These are phyloP conservation scores for Plasmodium gaboni DNA, from an alignment of 169 alveolate genomes.

Conservation along the genomic window DNA sequence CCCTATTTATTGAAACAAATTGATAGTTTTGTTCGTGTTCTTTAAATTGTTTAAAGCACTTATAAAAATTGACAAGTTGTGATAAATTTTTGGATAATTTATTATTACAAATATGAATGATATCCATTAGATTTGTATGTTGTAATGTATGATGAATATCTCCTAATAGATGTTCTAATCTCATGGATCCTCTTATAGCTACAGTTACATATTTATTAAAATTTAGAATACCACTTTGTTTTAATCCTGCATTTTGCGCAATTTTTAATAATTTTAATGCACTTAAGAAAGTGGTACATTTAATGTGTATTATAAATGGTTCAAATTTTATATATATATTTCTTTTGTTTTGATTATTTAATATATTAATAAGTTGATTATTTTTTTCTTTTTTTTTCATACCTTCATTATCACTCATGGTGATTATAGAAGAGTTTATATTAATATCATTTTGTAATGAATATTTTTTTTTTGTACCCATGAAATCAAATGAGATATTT, in stretches of 20 bases:
- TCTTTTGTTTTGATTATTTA: background rate
- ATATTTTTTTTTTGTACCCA: background rate
- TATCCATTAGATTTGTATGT: background rate
- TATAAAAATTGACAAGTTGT: slow-evolving; percentile 57
- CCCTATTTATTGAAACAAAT: too few relatives aligned
- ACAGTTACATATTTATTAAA: slow-evolving; percentile 75
- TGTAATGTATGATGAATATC: background rate
- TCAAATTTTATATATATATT: slow-evolving; percentile 80
- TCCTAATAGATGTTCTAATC: slow-evolving; percentile 51
- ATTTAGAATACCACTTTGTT: slow-evolving; percentile 83
- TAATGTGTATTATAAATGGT: slow-evolving; percentile 84
- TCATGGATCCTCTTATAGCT: slow-evolving; percentile 80
- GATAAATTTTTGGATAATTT: slow-evolving; percentile 39
- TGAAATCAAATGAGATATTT: too few relatives aligned
- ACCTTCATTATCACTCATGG: slow-evolving; percentile 1
- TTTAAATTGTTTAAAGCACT: slow-evolving; percentile 14
- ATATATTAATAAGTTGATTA: background rate
- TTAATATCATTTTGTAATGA: background rate
- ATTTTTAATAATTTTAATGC: slow-evolving; percentile 78
- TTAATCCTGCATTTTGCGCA: slow-evolving; percentile 80
- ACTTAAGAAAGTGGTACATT: slow-evolving; percentile 74
- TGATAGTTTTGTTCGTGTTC: too few relatives aligned
- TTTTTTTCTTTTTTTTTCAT: background rate
- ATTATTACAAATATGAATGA: slow-evolving; percentile 39
- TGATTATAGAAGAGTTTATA: background rate